Evolutionary conservation across 306 rosid species (phyloP).

Genomic region (Ochetophila trinervis): DNA sequence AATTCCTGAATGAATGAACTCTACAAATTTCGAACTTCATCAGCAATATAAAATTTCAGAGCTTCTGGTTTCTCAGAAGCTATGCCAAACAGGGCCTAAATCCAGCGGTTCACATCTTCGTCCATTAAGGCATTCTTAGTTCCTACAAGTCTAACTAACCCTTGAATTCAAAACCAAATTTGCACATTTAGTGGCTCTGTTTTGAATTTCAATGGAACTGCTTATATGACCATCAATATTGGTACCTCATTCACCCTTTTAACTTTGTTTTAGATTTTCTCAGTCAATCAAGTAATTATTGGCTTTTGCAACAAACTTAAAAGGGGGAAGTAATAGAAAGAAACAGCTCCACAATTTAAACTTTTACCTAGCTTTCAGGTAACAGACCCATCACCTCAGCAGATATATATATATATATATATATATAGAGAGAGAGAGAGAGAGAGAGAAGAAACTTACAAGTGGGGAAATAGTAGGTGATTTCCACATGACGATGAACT

Average conservation of each 20-base stretch:
- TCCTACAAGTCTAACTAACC: no score
- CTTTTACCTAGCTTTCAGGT: not conserved
- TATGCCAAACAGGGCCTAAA: no score
- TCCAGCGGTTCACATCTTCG: no score
- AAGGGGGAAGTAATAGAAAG: not conserved
- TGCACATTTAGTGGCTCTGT: no score
- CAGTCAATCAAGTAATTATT: not conserved
- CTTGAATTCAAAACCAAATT: no score
- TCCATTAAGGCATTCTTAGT: no score
- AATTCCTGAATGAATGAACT: no score
- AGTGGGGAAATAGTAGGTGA: constrained; percentile 22
- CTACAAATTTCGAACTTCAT: no score
- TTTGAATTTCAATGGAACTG: no score
- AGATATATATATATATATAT: not conserved
- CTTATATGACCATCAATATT: not conserved
- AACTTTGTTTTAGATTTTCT: not conserved
- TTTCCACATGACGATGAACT: not conserved
- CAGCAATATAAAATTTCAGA: no score
- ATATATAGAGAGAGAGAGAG: not conserved
- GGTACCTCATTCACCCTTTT: not conserved
- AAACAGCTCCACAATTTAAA: not conserved
- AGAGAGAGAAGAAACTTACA: constrained; percentile 14
- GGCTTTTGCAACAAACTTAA: not conserved
- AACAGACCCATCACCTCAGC: not conserved
- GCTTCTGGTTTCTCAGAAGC: no score